Evolutionary conservation across 768 basidiomycete genomes (phyloP).

Genomic region (Thelephora ganbajun): DNA sequence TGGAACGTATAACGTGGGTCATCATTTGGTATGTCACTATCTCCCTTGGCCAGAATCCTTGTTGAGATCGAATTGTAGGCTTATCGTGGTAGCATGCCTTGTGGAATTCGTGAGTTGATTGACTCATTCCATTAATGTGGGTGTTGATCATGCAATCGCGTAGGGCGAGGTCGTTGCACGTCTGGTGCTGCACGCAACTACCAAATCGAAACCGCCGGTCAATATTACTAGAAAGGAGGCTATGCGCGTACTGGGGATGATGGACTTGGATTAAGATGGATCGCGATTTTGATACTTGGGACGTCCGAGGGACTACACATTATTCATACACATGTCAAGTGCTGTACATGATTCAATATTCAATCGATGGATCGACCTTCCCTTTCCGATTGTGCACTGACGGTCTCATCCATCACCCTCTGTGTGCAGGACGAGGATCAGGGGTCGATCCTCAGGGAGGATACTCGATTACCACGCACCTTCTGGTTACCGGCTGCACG

Average conservation of each 20-base stretch:
- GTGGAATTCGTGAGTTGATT: conserved; percentile 57
- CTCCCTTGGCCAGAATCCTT: conserved; percentile 10
- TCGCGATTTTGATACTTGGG: not conserved
- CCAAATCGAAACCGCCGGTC: conserved; percentile 4
- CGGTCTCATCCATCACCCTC: not conserved
- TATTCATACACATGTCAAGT: not conserved
- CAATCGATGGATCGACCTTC: not conserved
- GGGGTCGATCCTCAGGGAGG: no score
- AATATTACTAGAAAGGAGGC: conserved; percentile 9
- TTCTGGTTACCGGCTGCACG: not conserved
- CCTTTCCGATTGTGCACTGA: not conserved
- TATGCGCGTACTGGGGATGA: conserved; percentile 8
- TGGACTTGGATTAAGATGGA: not conserved
- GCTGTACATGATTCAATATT: not conserved
- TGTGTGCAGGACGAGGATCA: not conserved
- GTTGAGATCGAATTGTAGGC: conserved; percentile 32
- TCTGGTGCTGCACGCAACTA: conserved; percentile 50
- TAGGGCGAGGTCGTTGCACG: conserved; percentile 79
- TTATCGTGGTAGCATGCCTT: conserved; percentile 82
- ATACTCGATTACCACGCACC: not conserved
- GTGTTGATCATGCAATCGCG: conserved; percentile 1
- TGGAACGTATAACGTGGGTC: conserved; percentile 83
- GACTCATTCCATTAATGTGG: not conserved
- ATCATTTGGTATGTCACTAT: conserved; percentile 46
- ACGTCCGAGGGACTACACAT: not conserved